Percentiles rank a stretch among this genome's conserved stretches.
Evolutionary conservation across 1,139 yeast genomes (phyloP).

Genomic region (Yamadazyma songkhlaensis): DNA sequence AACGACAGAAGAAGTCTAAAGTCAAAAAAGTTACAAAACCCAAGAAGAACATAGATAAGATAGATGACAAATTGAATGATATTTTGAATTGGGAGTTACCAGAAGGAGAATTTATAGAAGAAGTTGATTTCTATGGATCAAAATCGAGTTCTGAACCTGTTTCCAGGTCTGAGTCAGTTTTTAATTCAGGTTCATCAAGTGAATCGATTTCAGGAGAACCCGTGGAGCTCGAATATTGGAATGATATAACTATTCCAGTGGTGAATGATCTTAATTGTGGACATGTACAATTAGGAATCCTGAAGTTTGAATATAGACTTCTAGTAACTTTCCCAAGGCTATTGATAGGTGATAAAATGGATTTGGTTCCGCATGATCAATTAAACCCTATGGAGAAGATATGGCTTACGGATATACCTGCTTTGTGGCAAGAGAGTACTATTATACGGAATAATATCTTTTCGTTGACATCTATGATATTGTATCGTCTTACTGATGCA

Average conservation of each 20-base stretch:
- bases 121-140: no score
- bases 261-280: slow-evolving; percentile 1
- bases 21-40: not conserved
- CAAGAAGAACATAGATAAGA: not conserved
- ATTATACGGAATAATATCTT: slow-evolving; percentile 5
- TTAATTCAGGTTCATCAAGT: not conserved
- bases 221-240: not conserved
- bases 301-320: slow-evolving; percentile 29
- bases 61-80: not conserved
- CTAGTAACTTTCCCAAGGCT: slow-evolving; percentile 12
- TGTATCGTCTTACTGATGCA: slow-evolving; percentile 2
- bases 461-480: slow-evolving; percentile 5
- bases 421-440: slow-evolving; percentile 9
- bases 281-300: slow-evolving; percentile 20
- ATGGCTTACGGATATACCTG: slow-evolving; percentile 28
- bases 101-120: no score
- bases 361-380: slow-evolving; percentile 3
- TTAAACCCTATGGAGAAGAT: slow-evolving; percentile 6
- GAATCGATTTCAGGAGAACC: not conserved
- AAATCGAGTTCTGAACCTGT: no score
- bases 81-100: not conserved
- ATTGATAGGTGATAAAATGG: slow-evolving; percentile 1
- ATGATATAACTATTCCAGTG: not conserved
- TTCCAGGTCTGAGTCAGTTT: no score
- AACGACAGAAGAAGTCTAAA: not conserved